Percentiles rank a stretch among this genome's conserved stretches.
phyloP scores from a whole-genome alignment of 495 filamentous ascomycete genomes.

The Chaetomidium leptoderma region DNA sequence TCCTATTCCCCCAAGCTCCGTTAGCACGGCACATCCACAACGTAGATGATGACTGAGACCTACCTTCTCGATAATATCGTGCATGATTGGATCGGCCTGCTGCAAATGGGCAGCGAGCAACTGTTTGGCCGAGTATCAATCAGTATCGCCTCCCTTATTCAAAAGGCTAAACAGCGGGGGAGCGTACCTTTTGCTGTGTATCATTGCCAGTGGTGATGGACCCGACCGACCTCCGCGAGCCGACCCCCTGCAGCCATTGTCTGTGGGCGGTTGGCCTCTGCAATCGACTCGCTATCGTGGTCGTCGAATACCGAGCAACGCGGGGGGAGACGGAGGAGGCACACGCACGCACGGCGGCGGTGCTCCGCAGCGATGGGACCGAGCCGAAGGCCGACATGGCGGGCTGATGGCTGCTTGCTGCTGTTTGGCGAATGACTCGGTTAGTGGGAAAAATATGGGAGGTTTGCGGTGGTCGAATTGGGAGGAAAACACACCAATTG shows the following conservation, averaged over 20 bases:
- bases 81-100: conserved; percentile 81
- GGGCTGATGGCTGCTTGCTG: background rate
- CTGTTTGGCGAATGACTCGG: too few species aligned
- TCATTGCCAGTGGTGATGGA: conserved; percentile 46
- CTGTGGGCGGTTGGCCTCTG: background rate
- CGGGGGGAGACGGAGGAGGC: conserved; percentile 14
- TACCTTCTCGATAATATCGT: conserved; percentile 86
- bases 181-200: conserved; percentile 59
- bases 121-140: conserved; percentile 40
- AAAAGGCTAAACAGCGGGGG: background rate
- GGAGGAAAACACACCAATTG: conserved; percentile 6
- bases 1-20: conserved; percentile 54
- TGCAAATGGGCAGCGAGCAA: conserved; percentile 73
- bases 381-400: conserved; percentile 27
- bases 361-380: conserved; percentile 18
- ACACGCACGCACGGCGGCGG: conserved; percentile 21
- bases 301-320: conserved; percentile 4
- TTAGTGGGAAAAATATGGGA: too few species aligned
- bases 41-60: conserved; percentile 5
- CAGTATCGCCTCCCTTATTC: conserved; percentile 1
- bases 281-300: conserved; percentile 4
- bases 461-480: too few species aligned
- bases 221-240: conserved; percentile 36
- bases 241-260: background rate
- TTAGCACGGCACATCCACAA: conserved; percentile 1